These are phyloP conservation scores for Albugo candida DNA, from an alignment of 352 stramenopile genomes.

Conservation along the genomic window DNA sequence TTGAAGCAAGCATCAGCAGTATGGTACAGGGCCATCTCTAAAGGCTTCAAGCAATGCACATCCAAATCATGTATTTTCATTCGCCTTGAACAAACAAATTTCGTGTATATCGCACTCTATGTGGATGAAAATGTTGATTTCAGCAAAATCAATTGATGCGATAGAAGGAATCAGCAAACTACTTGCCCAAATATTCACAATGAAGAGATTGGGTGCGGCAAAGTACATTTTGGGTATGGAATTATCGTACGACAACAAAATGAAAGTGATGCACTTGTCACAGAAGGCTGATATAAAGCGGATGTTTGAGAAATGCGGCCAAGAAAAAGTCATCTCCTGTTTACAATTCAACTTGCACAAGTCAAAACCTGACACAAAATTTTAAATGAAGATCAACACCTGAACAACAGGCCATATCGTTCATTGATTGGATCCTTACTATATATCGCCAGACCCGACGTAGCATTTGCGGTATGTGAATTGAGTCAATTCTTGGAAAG, in stretches of 20 bases:
- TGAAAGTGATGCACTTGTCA: slow-evolving; percentile 7
- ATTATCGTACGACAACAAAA: too few species aligned
- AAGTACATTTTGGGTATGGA: too few species aligned
- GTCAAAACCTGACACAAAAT: neutral
- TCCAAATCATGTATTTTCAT: slow-evolving; percentile 9
- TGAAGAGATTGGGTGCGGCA: too few species aligned
- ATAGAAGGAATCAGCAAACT: slow-evolving; percentile 3
- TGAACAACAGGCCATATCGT: neutral
- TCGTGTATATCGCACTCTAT: slow-evolving; percentile 7
- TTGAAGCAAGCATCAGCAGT: slow-evolving; percentile 8
- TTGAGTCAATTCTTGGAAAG: too few species aligned
- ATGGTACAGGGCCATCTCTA: slow-evolving; percentile 12
- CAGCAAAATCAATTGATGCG: slow-evolving; percentile 1
- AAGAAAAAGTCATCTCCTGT: too few species aligned
- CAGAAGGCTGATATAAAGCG: slow-evolving; percentile 10
- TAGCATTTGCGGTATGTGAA: too few species aligned
- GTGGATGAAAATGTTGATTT: slow-evolving; percentile 9
- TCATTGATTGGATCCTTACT: too few species aligned
- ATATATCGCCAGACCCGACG: too few species aligned
- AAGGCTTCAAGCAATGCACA: slow-evolving; percentile 3
- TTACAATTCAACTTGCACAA: neutral
- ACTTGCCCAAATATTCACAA: too few species aligned
- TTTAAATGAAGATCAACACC: neutral
- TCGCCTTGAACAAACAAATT: slow-evolving; percentile 1
- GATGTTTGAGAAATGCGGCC: neutral